Conservation (phyloP, 1,284 basidiomycete genomes). For the Sporisorium reilianum region DNA sequence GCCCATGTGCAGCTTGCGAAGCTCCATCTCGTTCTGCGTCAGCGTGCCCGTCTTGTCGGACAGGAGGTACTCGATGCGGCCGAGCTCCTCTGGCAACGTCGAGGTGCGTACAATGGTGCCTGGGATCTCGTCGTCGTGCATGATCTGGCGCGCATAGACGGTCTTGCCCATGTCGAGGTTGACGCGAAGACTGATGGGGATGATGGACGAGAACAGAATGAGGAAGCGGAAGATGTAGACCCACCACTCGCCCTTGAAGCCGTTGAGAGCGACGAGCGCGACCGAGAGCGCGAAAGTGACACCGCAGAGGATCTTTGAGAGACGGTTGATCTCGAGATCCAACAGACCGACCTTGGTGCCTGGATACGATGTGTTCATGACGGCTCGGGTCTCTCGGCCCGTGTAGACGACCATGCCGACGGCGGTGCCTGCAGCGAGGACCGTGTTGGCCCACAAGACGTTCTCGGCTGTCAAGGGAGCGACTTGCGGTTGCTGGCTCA, state of each 20-base stretch:
- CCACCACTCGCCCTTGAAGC: conserved; percentile 95
- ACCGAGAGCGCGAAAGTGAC: conserved; percentile 93
- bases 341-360: conserved; percentile 92
- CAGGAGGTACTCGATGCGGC: conserved; percentile 92
- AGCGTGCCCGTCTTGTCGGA: conserved; percentile 98
- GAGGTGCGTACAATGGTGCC: conserved; percentile 95
- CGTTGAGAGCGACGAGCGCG: conserved; percentile 92
- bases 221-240: conserved; percentile 96
- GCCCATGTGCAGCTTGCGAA: conserved; percentile 98
- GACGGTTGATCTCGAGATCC: conserved; percentile 92
- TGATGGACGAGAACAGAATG: conserved; percentile 97
- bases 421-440: conserved; percentile 92
- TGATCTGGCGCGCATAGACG: conserved; percentile 94
- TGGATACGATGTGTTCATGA: conserved; percentile 99
- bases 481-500: conserved; percentile 61
- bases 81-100: conserved; percentile 95
- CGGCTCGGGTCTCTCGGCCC: conserved; percentile 91
- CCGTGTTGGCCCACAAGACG: conserved; percentile 96
- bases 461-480: conserved; percentile 82
- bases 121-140: conserved; percentile 91
- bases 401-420: conserved; percentile 95
- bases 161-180: conserved; percentile 99
- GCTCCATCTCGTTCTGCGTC: conserved; percentile 99
- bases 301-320: conserved; percentile 96
- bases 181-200: conserved; percentile 97